Conservation (phyloP, 768 basidiomycete species). For the Phanerodontia chrysosporium region DNA sequence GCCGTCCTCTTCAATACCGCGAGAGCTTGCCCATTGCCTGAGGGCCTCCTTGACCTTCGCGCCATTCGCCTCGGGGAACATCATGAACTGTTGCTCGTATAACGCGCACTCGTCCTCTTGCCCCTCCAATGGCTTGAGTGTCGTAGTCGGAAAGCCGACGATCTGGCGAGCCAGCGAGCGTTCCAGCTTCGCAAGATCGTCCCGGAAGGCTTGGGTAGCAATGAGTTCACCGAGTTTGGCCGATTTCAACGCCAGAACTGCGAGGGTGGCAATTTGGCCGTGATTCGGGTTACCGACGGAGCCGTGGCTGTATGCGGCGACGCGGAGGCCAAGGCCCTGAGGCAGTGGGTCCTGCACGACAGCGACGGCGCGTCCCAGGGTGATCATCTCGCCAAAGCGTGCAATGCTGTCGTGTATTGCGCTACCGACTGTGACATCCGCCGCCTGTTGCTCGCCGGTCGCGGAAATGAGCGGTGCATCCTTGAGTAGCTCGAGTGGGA, state of each 20-base stretch:
- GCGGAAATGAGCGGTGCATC: conserved; percentile 67
- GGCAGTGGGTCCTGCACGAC: conserved; percentile 35
- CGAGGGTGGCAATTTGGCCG: conserved; percentile 59
- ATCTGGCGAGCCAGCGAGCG: conserved; percentile 82
- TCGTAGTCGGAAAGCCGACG: conserved; percentile 70
- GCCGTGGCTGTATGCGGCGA: conserved; percentile 63
- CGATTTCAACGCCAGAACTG: conserved; percentile 50
- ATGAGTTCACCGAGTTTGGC: conserved; percentile 40
- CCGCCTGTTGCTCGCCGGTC: conserved; percentile 26
- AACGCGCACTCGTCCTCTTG: conserved; percentile 46
- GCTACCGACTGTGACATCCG: conserved; percentile 47
- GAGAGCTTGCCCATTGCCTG: conserved; percentile 48
- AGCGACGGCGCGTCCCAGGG: conserved; percentile 54
- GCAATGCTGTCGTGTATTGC: conserved; percentile 69
- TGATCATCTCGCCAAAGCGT: conserved; percentile 78
- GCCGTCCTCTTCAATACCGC: conserved; percentile 35
- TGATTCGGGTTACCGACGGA: conserved; percentile 32
- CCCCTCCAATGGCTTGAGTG: conserved; percentile 33
- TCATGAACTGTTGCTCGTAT: conserved; percentile 72
- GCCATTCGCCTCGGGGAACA: conserved; percentile 55
- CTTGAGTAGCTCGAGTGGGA: conserved; percentile 47
- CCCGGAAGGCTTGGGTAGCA: conserved; percentile 42
- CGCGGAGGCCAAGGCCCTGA: conserved; percentile 38
- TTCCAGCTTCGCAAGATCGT: conserved; percentile 60
- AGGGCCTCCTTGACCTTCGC: conserved; percentile 36